Percentiles rank a stretch among this genome's conserved stretches.
phyloP scores from a whole-genome alignment of 2,329 filamentous ascomycete species.

The Cryphonectria parasitica region DNA sequence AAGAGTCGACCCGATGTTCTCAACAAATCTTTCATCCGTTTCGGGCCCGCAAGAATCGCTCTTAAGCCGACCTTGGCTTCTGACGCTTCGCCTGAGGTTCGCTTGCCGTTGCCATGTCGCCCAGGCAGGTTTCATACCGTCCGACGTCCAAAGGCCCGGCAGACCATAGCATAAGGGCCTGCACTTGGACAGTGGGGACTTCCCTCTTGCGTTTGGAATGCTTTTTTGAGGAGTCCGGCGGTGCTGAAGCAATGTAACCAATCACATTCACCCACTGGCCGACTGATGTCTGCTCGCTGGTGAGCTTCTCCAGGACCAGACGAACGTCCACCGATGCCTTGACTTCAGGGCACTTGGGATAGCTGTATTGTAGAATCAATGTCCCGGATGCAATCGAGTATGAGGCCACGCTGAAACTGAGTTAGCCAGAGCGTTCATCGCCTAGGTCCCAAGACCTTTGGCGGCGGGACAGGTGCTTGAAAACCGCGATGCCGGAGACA shows the following conservation, averaged over 20 bases:
- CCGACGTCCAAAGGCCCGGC: conserved; percentile 73
- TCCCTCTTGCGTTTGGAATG: conserved; percentile 21
- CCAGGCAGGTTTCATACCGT: conserved; percentile 68
- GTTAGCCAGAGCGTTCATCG: conserved; percentile 32
- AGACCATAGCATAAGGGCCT: conserved; percentile 78
- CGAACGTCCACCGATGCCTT: conserved; percentile 70
- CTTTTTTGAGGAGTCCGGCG: conserved; percentile 16
- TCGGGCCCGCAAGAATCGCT: not conserved
- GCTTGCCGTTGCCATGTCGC: conserved; percentile 33
- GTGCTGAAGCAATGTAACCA: conserved; percentile 66
- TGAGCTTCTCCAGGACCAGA: conserved; percentile 69
- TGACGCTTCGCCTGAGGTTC: not conserved
- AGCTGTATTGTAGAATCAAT: conserved; percentile 71
- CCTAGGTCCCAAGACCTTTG: conserved; percentile 9
- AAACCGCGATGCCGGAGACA: not conserved
- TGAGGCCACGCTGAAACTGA: conserved; percentile 49
- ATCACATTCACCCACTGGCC: conserved; percentile 92
- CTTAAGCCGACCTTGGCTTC: not conserved
- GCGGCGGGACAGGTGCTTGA: not conserved
- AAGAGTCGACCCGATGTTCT: not conserved
- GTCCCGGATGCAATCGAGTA: conserved; percentile 60
- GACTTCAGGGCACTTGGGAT: conserved; percentile 52
- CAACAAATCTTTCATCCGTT: not conserved
- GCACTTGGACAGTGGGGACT: conserved; percentile 52
- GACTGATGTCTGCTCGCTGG: conserved; percentile 64